phyloP scores from a whole-genome alignment of 2,329 filamentous ascomycete species.

The Ceratocystis colombiana region DNA sequence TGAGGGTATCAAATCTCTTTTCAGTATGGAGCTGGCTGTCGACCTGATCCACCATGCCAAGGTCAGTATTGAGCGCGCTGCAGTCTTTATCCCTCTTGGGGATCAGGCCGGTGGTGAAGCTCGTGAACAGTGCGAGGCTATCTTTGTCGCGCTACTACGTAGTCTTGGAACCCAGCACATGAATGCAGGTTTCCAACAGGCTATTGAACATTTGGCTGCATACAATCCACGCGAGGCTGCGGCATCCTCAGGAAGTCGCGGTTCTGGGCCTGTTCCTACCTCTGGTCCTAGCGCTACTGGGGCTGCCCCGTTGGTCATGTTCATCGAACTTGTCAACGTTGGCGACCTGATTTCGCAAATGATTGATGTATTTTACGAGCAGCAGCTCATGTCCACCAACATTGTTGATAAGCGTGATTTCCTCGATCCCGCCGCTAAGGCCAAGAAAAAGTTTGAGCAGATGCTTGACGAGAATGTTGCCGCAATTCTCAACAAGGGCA shows the following conservation, averaged over 20 bases:
- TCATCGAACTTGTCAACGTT: constrained; percentile 94
- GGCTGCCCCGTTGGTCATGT: constrained; percentile 85
- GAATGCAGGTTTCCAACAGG: constrained; percentile 85
- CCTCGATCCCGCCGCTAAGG: constrained; percentile 77
- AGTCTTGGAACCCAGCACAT: constrained; percentile 80
- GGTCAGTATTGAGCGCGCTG: constrained; percentile 71
- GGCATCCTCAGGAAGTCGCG: constrained; percentile 52
- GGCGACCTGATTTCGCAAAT: constrained; percentile 97
- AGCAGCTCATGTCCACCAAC: constrained; percentile 73
- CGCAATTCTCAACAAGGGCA: constrained; percentile 90
- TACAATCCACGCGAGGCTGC: constrained; percentile 82
- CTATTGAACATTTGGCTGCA: constrained; percentile 76
- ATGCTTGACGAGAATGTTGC: constrained; percentile 97
- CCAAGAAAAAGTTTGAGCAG: constrained; percentile 97
- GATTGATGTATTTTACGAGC: constrained; percentile 97
- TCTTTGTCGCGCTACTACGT: constrained; percentile 76
- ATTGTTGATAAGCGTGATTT: constrained; percentile 92
- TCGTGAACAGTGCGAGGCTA: constrained; percentile 75
- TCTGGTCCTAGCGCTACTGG: not conserved
- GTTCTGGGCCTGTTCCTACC: not conserved
- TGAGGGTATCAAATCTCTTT: constrained; percentile 88
- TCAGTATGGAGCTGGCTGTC: constrained; percentile 91
- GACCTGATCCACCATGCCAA: constrained; percentile 84
- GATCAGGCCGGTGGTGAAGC: constrained; percentile 74
- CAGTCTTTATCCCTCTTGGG: constrained; percentile 69